These are phyloP conservation scores for Hansfordia pulvinata DNA, from an alignment of 2,329 filamentous ascomycete species.

Conservation along the genomic window DNA sequence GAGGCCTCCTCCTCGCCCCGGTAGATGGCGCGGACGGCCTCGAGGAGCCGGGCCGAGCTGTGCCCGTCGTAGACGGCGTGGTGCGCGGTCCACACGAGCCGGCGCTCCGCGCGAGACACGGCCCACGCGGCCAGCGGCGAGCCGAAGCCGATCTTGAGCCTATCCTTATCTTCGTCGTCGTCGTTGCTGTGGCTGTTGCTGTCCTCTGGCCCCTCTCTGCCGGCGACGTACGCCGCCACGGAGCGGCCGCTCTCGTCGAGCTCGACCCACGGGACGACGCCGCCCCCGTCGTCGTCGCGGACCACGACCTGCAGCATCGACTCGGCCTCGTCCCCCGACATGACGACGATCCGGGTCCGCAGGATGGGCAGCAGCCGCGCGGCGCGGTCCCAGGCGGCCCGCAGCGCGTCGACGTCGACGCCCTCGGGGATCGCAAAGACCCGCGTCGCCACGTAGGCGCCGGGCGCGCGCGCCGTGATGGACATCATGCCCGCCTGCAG, in stretches of 20 bases:
- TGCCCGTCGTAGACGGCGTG: background rate
- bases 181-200: background rate
- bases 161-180: too few species aligned
- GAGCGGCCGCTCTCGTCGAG: background rate
- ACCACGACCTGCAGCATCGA: slow-evolving; percentile 1
- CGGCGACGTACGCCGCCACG: background rate
- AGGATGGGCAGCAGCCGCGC: slow-evolving; percentile 5
- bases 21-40: background rate
- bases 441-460: slow-evolving; percentile 12
- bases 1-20: background rate
- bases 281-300: background rate
- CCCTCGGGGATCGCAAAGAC: slow-evolving; percentile 3
- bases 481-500: slow-evolving; percentile 16
- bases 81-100: background rate
- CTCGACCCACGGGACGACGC: background rate
- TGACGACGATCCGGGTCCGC: slow-evolving; percentile 8
- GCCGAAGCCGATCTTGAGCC: too few species aligned
- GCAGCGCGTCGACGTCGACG: slow-evolving; percentile 2
- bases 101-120: background rate
- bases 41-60: background rate
- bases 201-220: background rate
- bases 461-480: slow-evolving; percentile 9
- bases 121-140: too few species aligned
- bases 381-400: slow-evolving; percentile 5
- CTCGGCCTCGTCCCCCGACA: background rate